Conservation (phyloP, 1,284 basidiomycete genomes). For the Cryptococcus hybrid region DNA sequence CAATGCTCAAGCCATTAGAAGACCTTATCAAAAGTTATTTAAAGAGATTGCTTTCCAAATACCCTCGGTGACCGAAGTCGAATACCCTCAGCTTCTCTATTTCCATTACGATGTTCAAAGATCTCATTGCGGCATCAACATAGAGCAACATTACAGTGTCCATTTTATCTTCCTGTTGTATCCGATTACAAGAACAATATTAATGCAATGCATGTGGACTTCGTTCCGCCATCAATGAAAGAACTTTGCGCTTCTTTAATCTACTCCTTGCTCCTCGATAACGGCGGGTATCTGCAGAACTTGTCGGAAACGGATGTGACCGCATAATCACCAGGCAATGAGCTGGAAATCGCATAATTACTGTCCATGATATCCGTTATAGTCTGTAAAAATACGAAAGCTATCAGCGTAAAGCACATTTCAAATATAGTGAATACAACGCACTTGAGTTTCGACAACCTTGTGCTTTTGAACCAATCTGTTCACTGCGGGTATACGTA, state of each 20-base stretch:
- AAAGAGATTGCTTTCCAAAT: slow-evolving; percentile 7
- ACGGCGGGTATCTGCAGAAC: slow-evolving; percentile 76
- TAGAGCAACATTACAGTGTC: too few species aligned
- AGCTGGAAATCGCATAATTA: slow-evolving; percentile 83
- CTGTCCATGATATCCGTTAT: slow-evolving; percentile 73
- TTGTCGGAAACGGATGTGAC: slow-evolving; percentile 85
- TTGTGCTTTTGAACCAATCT: slow-evolving; percentile 52
- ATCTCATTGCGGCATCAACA: slow-evolving; percentile 6
- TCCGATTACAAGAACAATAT: too few species aligned
- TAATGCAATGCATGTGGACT: background rate
- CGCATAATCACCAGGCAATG: slow-evolving; percentile 67
- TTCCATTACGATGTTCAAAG: slow-evolving; percentile 7
- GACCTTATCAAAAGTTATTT: slow-evolving; percentile 7
- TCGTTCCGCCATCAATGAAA: background rate
- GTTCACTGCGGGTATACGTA: slow-evolving; percentile 72
- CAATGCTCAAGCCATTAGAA: background rate
- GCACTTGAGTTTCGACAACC: slow-evolving; percentile 74
- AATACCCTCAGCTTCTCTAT: slow-evolving; percentile 3
- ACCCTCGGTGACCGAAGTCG: slow-evolving; percentile 8
- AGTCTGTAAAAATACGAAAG: slow-evolving; percentile 50
- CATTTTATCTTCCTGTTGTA: too few species aligned
- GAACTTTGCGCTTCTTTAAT: background rate
- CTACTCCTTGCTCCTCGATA: slow-evolving; percentile 16
- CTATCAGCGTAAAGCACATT: too few species aligned
- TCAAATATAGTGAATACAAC: slow-evolving; percentile 1